Conservation (phyloP, 176 grass and related monocot species). For the Poa annua region DNA sequence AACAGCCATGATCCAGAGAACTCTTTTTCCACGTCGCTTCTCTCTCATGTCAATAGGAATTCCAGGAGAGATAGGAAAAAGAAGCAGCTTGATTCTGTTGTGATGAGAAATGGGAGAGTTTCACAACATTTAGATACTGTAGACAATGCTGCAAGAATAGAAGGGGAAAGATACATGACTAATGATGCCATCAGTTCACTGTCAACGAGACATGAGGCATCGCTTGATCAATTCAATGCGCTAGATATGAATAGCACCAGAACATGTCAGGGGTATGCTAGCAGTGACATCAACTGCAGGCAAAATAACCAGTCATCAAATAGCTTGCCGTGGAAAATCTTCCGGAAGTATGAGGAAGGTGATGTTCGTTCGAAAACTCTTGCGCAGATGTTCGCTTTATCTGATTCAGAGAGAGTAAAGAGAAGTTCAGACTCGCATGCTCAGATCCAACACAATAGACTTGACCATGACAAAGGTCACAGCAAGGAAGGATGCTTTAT, state of each 20-base stretch:
- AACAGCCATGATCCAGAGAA: slow-evolving; percentile 43
- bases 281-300: slow-evolving; percentile 22
- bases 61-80: slow-evolving; percentile 38
- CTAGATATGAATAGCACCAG: slow-evolving; percentile 23
- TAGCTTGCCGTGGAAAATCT: slow-evolving; percentile 13
- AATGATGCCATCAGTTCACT: slow-evolving; percentile 21
- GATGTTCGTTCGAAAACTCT: slow-evolving; percentile 50
- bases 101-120: slow-evolving; percentile 39
- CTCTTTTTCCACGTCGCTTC: slow-evolving; percentile 34
- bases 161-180: slow-evolving; percentile 32
- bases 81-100: slow-evolving; percentile 40
- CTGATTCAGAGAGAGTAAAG: slow-evolving; percentile 56
- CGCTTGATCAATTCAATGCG: slow-evolving; percentile 31
- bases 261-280: slow-evolving; percentile 39
- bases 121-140: slow-evolving; percentile 33
- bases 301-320: slow-evolving; percentile 39
- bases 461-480: slow-evolving; percentile 26
- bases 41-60: slow-evolving; percentile 37
- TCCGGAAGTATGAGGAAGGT: slow-evolving; percentile 28
- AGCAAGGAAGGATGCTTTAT: slow-evolving; percentile 55
- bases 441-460: slow-evolving; percentile 17
- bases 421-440: slow-evolving; percentile 33
- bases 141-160: slow-evolving; percentile 29
- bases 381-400: slow-evolving; percentile 70
- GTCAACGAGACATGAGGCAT: slow-evolving; percentile 35